phyloP scores from a whole-genome alignment of 768 basidiomycete species.

The Cystoderma amianthinum region DNA sequence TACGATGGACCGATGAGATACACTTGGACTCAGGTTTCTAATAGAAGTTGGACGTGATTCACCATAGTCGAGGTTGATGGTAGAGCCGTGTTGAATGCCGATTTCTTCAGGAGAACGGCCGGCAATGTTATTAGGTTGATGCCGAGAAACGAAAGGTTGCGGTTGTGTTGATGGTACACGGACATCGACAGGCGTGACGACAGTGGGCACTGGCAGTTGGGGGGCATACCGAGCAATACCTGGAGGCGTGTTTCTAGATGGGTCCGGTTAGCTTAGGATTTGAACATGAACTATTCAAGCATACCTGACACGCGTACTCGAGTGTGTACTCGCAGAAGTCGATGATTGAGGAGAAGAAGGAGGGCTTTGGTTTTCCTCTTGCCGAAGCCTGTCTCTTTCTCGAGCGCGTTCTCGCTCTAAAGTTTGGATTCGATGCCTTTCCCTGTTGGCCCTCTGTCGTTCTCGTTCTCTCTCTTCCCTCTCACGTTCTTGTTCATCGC shows the following conservation, averaged over 20 bases:
- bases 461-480: constrained; percentile 1
- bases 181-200: constrained; percentile 14
- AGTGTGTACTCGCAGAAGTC: no score
- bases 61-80: constrained; percentile 3
- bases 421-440: neutral
- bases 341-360: neutral
- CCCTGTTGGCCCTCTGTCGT: constrained; percentile 1
- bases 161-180: constrained; percentile 15
- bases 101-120: constrained; percentile 10
- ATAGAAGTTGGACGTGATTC: constrained; percentile 12
- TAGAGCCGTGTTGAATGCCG: constrained; percentile 5
- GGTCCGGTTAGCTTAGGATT: no score
- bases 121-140: neutral
- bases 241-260: no score
- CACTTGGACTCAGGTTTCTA: constrained; percentile 11
- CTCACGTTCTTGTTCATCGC: constrained; percentile 5
- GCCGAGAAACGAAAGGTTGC: no score
- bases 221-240: constrained; percentile 10
- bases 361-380: no score
- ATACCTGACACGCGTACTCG: no score
- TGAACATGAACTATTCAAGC: neutral
- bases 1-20: constrained; percentile 17
- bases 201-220: constrained; percentile 12
- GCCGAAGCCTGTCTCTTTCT: neutral
- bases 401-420: neutral